A percentile compares a stretch with the other conserved stretches of the same genome.
Conservation (phyloP, 192 early-diverging fungal species). For the Backusella macrospora region DNA sequence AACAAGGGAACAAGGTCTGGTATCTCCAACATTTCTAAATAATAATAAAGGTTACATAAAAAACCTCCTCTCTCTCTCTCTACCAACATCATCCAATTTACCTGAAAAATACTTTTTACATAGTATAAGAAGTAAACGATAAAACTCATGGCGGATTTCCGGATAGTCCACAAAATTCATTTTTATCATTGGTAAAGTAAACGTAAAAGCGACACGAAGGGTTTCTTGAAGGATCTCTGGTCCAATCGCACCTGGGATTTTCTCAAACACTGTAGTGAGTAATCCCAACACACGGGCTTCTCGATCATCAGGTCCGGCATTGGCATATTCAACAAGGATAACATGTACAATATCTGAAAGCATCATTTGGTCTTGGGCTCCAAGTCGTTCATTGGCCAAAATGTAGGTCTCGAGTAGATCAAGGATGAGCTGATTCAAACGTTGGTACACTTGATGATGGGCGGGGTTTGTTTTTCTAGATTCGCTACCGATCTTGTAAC, state of each 20-base stretch:
- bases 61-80: too few species aligned
- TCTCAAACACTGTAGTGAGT: constrained; percentile 23
- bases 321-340: constrained; percentile 14
- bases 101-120: constrained; percentile 20
- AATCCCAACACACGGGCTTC: constrained; percentile 16
- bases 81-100: background rate
- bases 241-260: constrained; percentile 1
- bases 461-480: background rate
- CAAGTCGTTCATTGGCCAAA: constrained; percentile 2
- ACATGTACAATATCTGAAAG: constrained; percentile 13
- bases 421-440: constrained; percentile 12
- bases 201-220: background rate
- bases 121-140: constrained; percentile 17
- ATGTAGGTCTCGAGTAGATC: constrained; percentile 18
- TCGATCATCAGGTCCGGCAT: background rate
- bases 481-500: constrained; percentile 9
- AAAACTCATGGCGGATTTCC: constrained; percentile 28
- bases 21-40: constrained; percentile 12
- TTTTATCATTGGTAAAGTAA: constrained; percentile 27
- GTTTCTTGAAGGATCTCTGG: constrained; percentile 9
- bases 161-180: constrained; percentile 31
- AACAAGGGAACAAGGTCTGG: background rate
- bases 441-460: background rate
- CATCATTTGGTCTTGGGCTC: constrained; percentile 2
- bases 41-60: background rate